These are phyloP conservation scores for Ilex asprella DNA, from an alignment of 257 asterid genomes.

Conservation along the genomic window DNA sequence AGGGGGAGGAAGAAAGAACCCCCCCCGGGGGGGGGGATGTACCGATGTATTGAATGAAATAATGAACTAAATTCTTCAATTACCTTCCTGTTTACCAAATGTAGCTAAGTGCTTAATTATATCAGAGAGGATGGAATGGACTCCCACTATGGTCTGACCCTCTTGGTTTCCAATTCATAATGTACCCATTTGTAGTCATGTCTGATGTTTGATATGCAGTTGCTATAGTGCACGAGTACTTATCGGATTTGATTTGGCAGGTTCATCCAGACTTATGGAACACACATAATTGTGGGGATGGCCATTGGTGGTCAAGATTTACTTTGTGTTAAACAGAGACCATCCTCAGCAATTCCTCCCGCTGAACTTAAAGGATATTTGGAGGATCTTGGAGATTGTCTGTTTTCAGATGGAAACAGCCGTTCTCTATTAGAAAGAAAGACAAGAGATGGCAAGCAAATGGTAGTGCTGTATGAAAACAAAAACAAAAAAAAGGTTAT, in stretches of 20 bases:
- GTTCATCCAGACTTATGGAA: constrained; percentile 89
- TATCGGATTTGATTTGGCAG: constrained; percentile 35
- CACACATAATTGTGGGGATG: constrained; percentile 90
- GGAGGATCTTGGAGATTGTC: constrained; percentile 93
- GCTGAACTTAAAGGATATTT: constrained; percentile 85
- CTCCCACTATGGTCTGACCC: neutral
- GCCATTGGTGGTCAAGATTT: constrained; percentile 98
- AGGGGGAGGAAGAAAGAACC: too few relatives aligned
- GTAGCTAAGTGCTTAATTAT: neutral
- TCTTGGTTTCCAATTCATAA: neutral
- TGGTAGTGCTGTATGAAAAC: constrained; percentile 28
- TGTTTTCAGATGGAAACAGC: constrained; percentile 74
- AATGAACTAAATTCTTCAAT: too few relatives aligned
- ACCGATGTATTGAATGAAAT: too few relatives aligned
- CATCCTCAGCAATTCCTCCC: constrained; percentile 77
- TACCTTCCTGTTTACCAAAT: too few relatives aligned
- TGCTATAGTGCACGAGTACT: constrained; percentile 16
- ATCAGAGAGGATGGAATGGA: too few relatives aligned
- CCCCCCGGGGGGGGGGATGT: too few relatives aligned
- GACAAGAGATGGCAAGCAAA: constrained; percentile 49
- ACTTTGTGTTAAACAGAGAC: constrained; percentile 84
- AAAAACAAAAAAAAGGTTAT: neutral
- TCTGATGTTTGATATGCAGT: constrained; percentile 2
- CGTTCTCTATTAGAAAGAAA: constrained; percentile 60
- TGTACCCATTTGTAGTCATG: neutral